phyloP scores from a whole-genome alignment of 345 rosid species.

The Eucalyptus regnans region DNA sequence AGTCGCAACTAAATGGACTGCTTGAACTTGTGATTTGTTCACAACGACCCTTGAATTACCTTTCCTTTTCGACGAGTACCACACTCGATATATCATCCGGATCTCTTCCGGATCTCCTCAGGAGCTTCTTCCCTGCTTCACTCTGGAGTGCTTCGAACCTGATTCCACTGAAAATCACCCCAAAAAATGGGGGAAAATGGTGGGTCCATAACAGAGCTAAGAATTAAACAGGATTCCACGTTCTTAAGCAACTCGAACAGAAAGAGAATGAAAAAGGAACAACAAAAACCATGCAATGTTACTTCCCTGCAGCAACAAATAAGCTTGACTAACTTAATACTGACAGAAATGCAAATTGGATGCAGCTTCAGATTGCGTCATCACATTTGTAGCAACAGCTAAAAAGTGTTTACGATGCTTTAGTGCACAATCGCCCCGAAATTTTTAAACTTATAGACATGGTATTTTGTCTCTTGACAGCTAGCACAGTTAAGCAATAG shows the following conservation, averaged over 20 bases:
- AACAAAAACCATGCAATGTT: neutral
- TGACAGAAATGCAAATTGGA: neutral
- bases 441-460: neutral
- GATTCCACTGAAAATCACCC: constrained; percentile 32
- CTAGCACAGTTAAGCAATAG: neutral
- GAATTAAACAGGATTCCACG: neutral
- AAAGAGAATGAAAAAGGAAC: neutral
- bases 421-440: fast-evolving
- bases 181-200: neutral
- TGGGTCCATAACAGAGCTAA: neutral
- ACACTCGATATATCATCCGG: constrained; percentile 95
- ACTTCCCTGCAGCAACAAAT: neutral
- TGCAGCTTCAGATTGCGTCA: neutral
- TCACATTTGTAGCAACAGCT: neutral
- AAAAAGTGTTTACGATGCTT: neutral
- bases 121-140: constrained; percentile 61
- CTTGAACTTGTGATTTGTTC: neutral
- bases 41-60: constrained; percentile 5
- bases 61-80: constrained; percentile 67
- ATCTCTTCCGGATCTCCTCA: constrained; percentile 84
- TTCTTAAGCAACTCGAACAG: neutral
- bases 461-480: too few species aligned
- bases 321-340: neutral
- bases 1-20: neutral
- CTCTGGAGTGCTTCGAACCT: constrained; percentile 92